Evolutionary conservation across 306 rosid species (phyloP).

Genomic region (Cucumis melo): DNA sequence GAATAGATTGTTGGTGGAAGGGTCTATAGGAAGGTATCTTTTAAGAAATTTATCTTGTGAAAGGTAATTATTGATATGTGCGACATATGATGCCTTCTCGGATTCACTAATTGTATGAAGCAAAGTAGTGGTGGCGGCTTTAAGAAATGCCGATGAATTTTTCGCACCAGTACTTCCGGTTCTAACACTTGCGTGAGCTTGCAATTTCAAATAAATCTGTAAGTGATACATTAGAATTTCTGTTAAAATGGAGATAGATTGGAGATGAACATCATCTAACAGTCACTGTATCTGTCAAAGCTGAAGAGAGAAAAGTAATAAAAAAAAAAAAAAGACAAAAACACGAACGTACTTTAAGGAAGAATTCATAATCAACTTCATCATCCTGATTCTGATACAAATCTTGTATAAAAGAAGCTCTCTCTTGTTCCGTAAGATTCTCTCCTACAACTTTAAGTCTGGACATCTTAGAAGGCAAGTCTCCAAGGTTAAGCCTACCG

Average conservation of each 20-base stretch:
- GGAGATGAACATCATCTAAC: neutral
- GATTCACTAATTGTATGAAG: constrained; percentile 98
- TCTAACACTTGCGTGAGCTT: constrained; percentile 62
- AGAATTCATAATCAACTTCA: constrained; percentile 79
- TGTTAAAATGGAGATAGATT: neutral
- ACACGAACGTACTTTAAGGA: constrained; percentile 52
- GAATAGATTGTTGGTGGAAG: constrained; percentile 76
- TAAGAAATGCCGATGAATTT: constrained; percentile 81
- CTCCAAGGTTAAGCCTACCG: constrained; percentile 54
- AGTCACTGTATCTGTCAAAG: neutral
- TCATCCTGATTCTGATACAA: constrained; percentile 55
- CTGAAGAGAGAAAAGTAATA: neutral
- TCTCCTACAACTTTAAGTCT: constrained; percentile 76
- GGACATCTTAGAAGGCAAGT: constrained; percentile 84
- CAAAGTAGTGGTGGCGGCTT: constrained; percentile 89
- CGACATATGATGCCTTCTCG: constrained; percentile 90
- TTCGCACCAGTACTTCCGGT: constrained; percentile 50
- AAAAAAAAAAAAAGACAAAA: neutral
- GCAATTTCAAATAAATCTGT: constrained; percentile 75
- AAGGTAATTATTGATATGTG: constrained; percentile 82
- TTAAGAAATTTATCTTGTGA: constrained; percentile 61
- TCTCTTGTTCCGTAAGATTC: constrained; percentile 71
- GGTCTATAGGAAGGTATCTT: constrained; percentile 75
- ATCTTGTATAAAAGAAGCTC: constrained; percentile 62
- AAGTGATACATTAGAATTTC: neutral